phyloP scores from a whole-genome alignment of 2,329 filamentous ascomycete genomes.

The Fonsecaea monophora region DNA sequence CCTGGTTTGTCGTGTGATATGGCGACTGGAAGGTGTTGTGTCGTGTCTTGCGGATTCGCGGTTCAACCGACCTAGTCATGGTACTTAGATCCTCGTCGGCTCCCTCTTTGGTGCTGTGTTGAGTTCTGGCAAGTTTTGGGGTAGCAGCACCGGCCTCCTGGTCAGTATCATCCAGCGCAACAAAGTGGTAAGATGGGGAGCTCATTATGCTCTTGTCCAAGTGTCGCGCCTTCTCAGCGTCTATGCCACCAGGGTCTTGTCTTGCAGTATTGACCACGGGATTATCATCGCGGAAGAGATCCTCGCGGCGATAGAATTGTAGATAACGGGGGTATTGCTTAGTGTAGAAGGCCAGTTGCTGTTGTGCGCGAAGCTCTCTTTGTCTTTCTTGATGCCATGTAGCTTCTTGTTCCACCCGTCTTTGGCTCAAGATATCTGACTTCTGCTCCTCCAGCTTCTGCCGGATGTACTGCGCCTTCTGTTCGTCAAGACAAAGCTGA shows the following conservation, averaged over 20 bases:
- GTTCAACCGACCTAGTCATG: background rate
- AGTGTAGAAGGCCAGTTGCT: background rate
- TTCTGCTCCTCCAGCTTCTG: slow-evolving; percentile 9
- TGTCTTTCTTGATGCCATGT: background rate
- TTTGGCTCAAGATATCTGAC: background rate
- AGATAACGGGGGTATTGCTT: background rate
- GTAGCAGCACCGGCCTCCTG: background rate
- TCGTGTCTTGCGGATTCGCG: background rate
- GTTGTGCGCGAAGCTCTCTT: background rate
- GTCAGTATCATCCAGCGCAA: background rate
- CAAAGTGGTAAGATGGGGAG: slow-evolving; percentile 9
- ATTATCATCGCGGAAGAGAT: background rate
- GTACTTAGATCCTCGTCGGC: background rate
- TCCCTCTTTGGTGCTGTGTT: background rate
- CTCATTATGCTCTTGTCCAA: slow-evolving; percentile 10
- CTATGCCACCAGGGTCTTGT: background rate
- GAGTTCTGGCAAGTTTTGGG: background rate
- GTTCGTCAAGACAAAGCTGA: background rate
- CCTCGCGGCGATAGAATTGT: background rate
- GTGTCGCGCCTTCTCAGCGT: background rate
- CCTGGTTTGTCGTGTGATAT: background rate
- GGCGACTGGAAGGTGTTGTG: background rate
- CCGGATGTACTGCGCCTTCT: background rate
- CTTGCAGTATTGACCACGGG: background rate
- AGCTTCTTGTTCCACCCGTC: background rate